These are phyloP conservation scores for Pleurotus djamor DNA, from an alignment of 768 basidiomycete species.

Conservation along the genomic window DNA sequence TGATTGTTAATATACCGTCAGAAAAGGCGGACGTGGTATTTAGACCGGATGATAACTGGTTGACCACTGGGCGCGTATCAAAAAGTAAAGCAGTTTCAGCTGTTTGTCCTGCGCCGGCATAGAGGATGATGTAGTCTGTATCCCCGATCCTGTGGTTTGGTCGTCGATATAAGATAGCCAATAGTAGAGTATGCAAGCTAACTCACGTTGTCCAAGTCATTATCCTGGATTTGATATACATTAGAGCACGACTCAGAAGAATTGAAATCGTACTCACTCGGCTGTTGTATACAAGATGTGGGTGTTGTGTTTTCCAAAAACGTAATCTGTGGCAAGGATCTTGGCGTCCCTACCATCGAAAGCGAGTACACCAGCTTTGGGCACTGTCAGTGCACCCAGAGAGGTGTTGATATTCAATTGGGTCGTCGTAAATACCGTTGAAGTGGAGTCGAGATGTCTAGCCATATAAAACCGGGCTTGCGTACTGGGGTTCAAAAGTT, in stretches of 20 bases:
- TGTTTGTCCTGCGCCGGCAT: slow-evolving; percentile 35
- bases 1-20: slow-evolving; percentile 37
- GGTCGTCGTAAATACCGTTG: slow-evolving; percentile 40
- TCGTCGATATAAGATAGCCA: background rate
- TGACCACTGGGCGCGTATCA: slow-evolving; percentile 22
- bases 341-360: slow-evolving; percentile 49
- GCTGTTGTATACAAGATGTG: slow-evolving; percentile 44
- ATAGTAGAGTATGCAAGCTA: background rate
- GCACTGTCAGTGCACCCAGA: slow-evolving; percentile 32
- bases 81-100: slow-evolving; percentile 44
- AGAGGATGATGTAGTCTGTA: slow-evolving; percentile 41
- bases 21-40: slow-evolving; percentile 27
- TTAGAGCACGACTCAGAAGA: background rate
- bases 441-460: slow-evolving; percentile 45
- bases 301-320: slow-evolving; percentile 32
- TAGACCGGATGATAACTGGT: slow-evolving; percentile 16
- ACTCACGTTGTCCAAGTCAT: slow-evolving; percentile 54
- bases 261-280: slow-evolving; percentile 29
- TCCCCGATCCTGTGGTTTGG: slow-evolving; percentile 30
- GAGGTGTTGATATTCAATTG: slow-evolving; percentile 42
- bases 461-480: slow-evolving; percentile 46
- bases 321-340: slow-evolving; percentile 46
- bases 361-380: slow-evolving; percentile 32
- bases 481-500: slow-evolving; percentile 43
- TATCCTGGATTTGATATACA: slow-evolving; percentile 26